These are phyloP conservation scores for Pezicula rhizophila DNA, from an alignment of 2,329 filamentous ascomycete species.

Conservation along the genomic window DNA sequence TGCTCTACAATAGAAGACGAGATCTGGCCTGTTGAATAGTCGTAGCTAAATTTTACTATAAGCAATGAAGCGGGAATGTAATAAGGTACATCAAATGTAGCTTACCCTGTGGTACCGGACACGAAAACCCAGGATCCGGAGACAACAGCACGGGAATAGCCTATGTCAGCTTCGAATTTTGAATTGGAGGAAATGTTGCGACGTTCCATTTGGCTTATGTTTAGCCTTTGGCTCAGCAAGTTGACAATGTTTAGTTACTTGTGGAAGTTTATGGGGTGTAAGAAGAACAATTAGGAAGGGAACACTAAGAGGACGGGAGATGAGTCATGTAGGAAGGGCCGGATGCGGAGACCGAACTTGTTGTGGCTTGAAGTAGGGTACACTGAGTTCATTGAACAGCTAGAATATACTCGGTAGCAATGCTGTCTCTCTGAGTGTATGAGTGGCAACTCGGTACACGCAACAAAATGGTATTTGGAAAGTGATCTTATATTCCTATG, in stretches of 20 bases:
- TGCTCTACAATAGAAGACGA: constrained; percentile 40
- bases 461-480: too few relatives aligned
- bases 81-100: not conserved
- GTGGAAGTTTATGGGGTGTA: not conserved
- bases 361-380: too few relatives aligned
- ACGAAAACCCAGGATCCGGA: constrained; percentile 46
- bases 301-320: not conserved
- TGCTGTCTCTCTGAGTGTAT: too few relatives aligned
- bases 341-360: too few relatives aligned
- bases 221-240: too few relatives aligned
- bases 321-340: not conserved
- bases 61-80: not conserved
- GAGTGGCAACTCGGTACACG: too few relatives aligned
- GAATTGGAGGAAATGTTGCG: constrained; percentile 30
- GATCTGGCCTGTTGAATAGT: constrained; percentile 42
- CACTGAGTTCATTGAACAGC: too few relatives aligned
- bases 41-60: constrained; percentile 33
- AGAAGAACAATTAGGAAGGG: not conserved
- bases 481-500: too few relatives aligned
- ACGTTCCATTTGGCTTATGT: not conserved
- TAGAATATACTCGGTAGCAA: too few relatives aligned
- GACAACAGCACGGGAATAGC: constrained; percentile 48
- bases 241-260: not conserved
- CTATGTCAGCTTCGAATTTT: constrained; percentile 45
- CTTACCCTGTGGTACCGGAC: constrained; percentile 48